Conservation (phyloP, 345 rosid species). For the Moringa oleifera region DNA sequence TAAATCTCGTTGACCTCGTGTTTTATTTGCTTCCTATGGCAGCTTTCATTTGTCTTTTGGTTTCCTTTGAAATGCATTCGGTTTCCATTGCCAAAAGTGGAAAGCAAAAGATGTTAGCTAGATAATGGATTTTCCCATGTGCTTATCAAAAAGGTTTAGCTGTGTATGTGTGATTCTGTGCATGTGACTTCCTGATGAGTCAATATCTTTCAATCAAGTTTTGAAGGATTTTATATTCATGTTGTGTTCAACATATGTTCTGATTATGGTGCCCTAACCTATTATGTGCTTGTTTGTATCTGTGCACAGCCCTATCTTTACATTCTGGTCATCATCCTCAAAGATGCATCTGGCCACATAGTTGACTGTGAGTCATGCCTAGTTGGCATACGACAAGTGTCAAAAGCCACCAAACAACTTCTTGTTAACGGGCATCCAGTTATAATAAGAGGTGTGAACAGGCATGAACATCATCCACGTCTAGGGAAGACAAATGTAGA, state of each 20-base stretch:
- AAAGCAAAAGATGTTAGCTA: too few relatives aligned
- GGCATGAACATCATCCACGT: constrained; percentile 99
- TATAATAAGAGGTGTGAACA: constrained; percentile 86
- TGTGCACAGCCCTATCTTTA: constrained; percentile 79
- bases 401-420: constrained; percentile 84
- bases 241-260: neutral
- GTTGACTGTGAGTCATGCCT: constrained; percentile 92
- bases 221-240: neutral
- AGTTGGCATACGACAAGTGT: constrained; percentile 79
- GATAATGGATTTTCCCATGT: too few relatives aligned
- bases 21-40: neutral
- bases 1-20: neutral
- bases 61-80: neutral
- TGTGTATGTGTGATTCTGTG: neutral
- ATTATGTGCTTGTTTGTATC: constrained; percentile 17
- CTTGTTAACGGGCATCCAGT: constrained; percentile 91
- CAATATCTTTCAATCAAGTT: neutral
- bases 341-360: constrained; percentile 65
- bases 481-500: constrained; percentile 93
- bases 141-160: neutral
- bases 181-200: too few relatives aligned
- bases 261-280: constrained; percentile 8
- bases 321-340: constrained; percentile 69
- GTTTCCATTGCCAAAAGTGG: neutral
- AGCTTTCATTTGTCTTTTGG: neutral